Evolutionary conservation across 805 yeast species (phyloP).

Genomic region (Nakazawaea laoshanensis): DNA sequence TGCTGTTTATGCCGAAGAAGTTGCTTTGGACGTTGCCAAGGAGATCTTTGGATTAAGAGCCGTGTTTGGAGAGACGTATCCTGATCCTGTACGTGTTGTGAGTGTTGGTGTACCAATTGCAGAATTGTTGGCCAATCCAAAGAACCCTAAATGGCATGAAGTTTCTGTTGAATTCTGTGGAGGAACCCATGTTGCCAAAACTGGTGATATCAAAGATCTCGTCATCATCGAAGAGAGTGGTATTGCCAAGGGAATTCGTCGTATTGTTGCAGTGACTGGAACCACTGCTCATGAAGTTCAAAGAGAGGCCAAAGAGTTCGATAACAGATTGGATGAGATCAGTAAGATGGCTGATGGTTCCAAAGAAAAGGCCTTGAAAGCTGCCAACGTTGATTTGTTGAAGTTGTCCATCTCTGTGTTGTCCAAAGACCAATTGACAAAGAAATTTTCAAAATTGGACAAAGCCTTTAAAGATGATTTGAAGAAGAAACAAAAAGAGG

Average conservation of each 20-base stretch:
- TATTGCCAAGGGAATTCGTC: constrained; percentile 97
- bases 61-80: constrained; percentile 97
- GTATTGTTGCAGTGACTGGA: constrained; percentile 96
- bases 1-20: constrained; percentile 77
- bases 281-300: constrained; percentile 86
- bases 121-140: constrained; percentile 65
- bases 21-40: constrained; percentile 63
- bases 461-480: constrained; percentile 83
- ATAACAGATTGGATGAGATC: constrained; percentile 47
- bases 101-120: constrained; percentile 90
- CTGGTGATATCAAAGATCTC: constrained; percentile 88
- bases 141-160: constrained; percentile 64
- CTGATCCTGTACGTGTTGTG: constrained; percentile 98
- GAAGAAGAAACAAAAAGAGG: constrained; percentile 83
- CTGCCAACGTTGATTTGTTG: constrained; percentile 75
- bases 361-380: constrained; percentile 56
- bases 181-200: constrained; percentile 93
- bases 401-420: constrained; percentile 76
- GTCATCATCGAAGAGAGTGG: constrained; percentile 92
- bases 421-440: constrained; percentile 68
- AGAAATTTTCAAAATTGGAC: constrained; percentile 68
- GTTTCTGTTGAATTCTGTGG: constrained; percentile 96
- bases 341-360: constrained; percentile 63
- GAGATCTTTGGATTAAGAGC: constrained; percentile 85
- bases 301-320: constrained; percentile 69